phyloP scores from a whole-genome alignment of 2,329 filamentous ascomycete genomes.

The Neonectria sp. region DNA sequence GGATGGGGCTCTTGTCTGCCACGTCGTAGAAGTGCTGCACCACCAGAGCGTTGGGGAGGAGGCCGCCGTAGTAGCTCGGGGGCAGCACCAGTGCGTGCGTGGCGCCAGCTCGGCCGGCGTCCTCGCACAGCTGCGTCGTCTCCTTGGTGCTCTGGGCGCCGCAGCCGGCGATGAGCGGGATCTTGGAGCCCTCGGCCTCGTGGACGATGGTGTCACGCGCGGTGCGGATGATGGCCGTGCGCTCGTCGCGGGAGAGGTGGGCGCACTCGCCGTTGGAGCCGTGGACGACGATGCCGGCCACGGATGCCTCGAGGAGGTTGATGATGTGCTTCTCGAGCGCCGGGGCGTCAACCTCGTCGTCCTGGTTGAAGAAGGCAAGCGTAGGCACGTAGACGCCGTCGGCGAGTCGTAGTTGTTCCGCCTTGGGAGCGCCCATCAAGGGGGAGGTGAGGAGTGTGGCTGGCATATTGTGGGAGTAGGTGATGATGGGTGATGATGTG shows the following conservation, averaged over 20 bases:
- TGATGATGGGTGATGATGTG: constrained; percentile 12
- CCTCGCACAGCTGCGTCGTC: constrained; percentile 78
- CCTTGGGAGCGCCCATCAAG: constrained; percentile 47
- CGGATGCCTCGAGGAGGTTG: constrained; percentile 74
- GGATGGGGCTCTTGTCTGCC: constrained; percentile 71
- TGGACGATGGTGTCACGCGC: constrained; percentile 55
- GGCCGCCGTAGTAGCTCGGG: constrained; percentile 81
- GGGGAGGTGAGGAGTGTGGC: constrained; percentile 42
- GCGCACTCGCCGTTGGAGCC: constrained; percentile 90
- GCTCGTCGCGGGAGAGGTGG: constrained; percentile 80
- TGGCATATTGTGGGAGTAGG: constrained; percentile 37
- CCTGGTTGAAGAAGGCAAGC: constrained; percentile 54
- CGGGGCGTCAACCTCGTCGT: constrained; percentile 52
- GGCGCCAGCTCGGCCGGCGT: constrained; percentile 79
- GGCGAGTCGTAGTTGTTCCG: constrained; percentile 41
- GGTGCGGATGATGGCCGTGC: constrained; percentile 76
- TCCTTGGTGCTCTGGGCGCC: constrained; percentile 83
- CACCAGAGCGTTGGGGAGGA: constrained; percentile 69
- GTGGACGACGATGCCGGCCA: constrained; percentile 83
- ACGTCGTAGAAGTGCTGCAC: constrained; percentile 76
- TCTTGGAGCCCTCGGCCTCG: constrained; percentile 37
- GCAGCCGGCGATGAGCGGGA: constrained; percentile 80
- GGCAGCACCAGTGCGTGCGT: constrained; percentile 84
- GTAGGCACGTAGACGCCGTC: constrained; percentile 57
- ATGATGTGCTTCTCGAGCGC: constrained; percentile 53